Conservation (phyloP, 352 stramenopile genomes). For the Pythium utonaiense region DNA sequence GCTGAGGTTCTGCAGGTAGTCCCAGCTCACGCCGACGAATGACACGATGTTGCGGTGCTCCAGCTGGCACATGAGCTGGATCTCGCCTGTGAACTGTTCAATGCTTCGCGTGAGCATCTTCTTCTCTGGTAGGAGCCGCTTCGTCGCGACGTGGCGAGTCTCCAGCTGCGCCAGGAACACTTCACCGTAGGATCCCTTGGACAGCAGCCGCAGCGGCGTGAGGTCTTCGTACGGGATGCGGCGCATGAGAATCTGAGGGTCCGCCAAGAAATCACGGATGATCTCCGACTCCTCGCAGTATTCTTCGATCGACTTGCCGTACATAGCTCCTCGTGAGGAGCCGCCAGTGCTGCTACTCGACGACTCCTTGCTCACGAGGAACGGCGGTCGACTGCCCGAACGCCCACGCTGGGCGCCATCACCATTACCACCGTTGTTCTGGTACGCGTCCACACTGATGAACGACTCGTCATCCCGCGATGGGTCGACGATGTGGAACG, state of each 20-base stretch:
- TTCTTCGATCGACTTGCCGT: constrained; percentile 45
- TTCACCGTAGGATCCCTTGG: constrained; percentile 69
- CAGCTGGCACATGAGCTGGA: constrained; percentile 65
- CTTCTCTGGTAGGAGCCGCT: constrained; percentile 62
- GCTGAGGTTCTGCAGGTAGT: constrained; percentile 58
- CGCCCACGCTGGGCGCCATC: constrained; percentile 3
- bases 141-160: constrained; percentile 69
- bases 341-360: neutral
- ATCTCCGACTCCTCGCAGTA: constrained; percentile 60
- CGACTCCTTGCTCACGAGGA: neutral
- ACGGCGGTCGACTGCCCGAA: neutral
- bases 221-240: constrained; percentile 64
- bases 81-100: constrained; percentile 69
- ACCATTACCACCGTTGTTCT: neutral
- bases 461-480: constrained; percentile 16
- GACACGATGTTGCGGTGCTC: constrained; percentile 77
- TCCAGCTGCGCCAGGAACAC: constrained; percentile 68
- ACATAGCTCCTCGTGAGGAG: constrained; percentile 4
- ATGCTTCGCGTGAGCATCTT: constrained; percentile 43
- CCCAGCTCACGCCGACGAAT: constrained; percentile 73
- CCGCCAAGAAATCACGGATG: constrained; percentile 47
- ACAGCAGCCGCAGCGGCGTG: constrained; percentile 57
- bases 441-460: constrained; percentile 11
- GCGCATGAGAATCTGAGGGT: constrained; percentile 45
- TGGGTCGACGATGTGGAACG: constrained; percentile 8